phyloP scores from a whole-genome alignment of 1,284 basidiomycete genomes.

The Austroboletus niveus region DNA sequence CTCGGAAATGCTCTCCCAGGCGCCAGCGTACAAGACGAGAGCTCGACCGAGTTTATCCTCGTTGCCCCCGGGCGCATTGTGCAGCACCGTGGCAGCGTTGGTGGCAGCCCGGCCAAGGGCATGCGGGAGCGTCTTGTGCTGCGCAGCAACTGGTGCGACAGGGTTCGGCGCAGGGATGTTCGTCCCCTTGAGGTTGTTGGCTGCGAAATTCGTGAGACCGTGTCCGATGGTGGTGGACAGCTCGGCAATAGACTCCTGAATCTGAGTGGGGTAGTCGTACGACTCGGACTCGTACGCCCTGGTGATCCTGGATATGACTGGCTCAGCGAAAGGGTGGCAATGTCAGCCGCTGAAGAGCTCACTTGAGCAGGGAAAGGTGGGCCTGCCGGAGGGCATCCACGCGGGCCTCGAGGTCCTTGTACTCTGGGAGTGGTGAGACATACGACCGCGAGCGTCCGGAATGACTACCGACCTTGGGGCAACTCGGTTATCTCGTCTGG shows the following conservation, averaged over 20 bases:
- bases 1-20: constrained; percentile 86
- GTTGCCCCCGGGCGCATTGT: constrained; percentile 43
- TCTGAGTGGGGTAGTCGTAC: constrained; percentile 86
- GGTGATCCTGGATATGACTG: constrained; percentile 55
- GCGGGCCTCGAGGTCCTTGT: constrained; percentile 91
- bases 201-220: constrained; percentile 83
- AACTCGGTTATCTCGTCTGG: constrained; percentile 95
- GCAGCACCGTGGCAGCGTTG: constrained; percentile 59
- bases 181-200: constrained; percentile 87
- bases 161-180: constrained; percentile 79
- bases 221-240: constrained; percentile 73
- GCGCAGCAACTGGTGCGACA: constrained; percentile 48
- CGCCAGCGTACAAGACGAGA: constrained; percentile 76
- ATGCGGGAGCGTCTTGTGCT: constrained; percentile 95
- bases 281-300: constrained; percentile 84
- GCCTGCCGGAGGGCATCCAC: constrained; percentile 89
- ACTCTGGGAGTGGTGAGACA: constrained; percentile 56
- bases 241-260: constrained; percentile 74
- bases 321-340: constrained; percentile 7
- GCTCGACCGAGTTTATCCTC: constrained; percentile 76
- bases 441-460: background rate
- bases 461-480: constrained; percentile 59
- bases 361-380: constrained; percentile 83
- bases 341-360: constrained; percentile 20
- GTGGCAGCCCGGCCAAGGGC: constrained; percentile 85